A percentile compares a stretch with the other conserved stretches of the same genome.
Conservation (phyloP, 768 basidiomycete species). For the Tylopilus rubrobrunneus region DNA sequence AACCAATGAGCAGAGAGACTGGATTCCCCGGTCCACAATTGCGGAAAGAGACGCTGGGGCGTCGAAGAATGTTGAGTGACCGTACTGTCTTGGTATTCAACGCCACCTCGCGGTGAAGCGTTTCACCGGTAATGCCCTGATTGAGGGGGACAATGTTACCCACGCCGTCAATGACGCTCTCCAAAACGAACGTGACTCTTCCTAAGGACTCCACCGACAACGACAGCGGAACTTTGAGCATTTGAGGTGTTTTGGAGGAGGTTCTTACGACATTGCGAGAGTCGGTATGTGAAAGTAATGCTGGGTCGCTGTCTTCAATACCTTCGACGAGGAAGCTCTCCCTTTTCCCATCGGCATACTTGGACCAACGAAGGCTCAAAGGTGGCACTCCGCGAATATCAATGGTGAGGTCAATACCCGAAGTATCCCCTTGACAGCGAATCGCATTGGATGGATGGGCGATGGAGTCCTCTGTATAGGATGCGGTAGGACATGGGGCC, state of each 20-base stretch:
- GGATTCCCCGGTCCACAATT: slow-evolving; percentile 70
- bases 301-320: slow-evolving; percentile 58
- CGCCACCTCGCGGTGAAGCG: slow-evolving; percentile 20
- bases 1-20: slow-evolving; percentile 66
- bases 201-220: slow-evolving; percentile 62
- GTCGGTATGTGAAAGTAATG: slow-evolving; percentile 26
- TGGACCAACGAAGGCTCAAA: slow-evolving; percentile 72
- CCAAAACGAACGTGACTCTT: slow-evolving; percentile 67
- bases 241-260: slow-evolving; percentile 41
- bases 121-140: slow-evolving; percentile 27
- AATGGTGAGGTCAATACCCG: slow-evolving; percentile 54
- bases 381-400: slow-evolving; percentile 72
- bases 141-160: slow-evolving; percentile 66
- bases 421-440: slow-evolving; percentile 68
- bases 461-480: slow-evolving; percentile 47
- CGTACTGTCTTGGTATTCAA: slow-evolving; percentile 48
- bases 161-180: slow-evolving; percentile 77
- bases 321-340: slow-evolving; percentile 82
- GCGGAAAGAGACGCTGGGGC: slow-evolving; percentile 69
- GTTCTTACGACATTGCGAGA: slow-evolving; percentile 20
- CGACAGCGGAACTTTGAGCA: slow-evolving; percentile 64
- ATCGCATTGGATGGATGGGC: slow-evolving; percentile 38
- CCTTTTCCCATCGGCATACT: slow-evolving; percentile 58
- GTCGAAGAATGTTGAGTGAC: slow-evolving; percentile 65
- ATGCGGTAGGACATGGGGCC: slow-evolving; percentile 78